These are phyloP conservation scores for Medicago ruthenica DNA, from an alignment of 306 rosid genomes.

Conservation along the genomic window DNA sequence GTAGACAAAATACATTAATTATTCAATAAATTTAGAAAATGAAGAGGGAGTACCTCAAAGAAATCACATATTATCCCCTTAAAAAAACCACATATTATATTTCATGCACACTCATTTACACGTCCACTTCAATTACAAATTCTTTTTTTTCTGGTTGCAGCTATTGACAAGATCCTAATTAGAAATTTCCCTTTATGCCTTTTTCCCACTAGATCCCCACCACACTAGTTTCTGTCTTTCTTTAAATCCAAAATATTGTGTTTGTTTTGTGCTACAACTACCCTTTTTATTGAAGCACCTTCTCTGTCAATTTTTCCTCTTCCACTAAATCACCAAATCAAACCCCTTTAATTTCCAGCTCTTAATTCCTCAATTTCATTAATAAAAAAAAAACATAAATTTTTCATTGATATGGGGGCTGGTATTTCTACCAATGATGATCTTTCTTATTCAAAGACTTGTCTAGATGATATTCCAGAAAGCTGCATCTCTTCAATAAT, in stretches of 20 bases:
- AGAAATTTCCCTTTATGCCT: constrained; percentile 35
- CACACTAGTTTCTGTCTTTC: neutral
- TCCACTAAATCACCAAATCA: constrained; percentile 36
- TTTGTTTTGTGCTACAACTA: constrained; percentile 15
- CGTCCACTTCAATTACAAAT: constrained; percentile 45
- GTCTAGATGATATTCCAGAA: constrained; percentile 76
- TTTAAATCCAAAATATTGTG: constrained; percentile 29
- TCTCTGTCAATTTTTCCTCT: constrained; percentile 55
- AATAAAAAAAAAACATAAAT: neutral
- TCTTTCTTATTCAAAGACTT: constrained; percentile 24
- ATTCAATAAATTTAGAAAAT: no score
- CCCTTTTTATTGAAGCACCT: constrained; percentile 34
- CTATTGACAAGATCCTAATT: neutral
- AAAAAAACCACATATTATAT: constrained; percentile 22
- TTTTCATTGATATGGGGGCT: constrained; percentile 62
- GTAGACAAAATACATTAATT: no score
- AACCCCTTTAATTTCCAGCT: constrained; percentile 3
- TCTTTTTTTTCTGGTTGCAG: constrained; percentile 18
- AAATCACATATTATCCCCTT: neutral
- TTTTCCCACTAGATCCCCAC: constrained; percentile 3
- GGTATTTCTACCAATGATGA: constrained; percentile 47
- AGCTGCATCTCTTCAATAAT: constrained; percentile 64
- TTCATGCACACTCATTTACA: constrained; percentile 46
- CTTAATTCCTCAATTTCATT: neutral
- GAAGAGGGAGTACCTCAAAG: constrained; percentile 26